Percentiles rank a stretch among this genome's conserved stretches.
Evolutionary conservation across 2,329 filamentous ascomycete genomes (phyloP).

Genomic region (Arthrobotrys sinensis): DNA sequence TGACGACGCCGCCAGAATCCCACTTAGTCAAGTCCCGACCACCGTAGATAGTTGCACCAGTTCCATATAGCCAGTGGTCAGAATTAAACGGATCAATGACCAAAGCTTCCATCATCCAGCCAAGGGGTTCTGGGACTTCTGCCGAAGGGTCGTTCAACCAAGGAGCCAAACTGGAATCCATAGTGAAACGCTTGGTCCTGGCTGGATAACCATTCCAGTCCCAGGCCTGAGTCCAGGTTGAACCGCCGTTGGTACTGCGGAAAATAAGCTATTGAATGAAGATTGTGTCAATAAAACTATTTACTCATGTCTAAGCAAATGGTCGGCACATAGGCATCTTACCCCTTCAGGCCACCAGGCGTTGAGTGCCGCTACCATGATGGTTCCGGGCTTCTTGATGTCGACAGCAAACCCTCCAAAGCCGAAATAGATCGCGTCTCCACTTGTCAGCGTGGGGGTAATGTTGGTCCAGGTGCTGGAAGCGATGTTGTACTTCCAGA

Average conservation of each 20-base stretch:
- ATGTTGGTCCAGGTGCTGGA: conserved; percentile 73
- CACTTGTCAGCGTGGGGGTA: conserved; percentile 68
- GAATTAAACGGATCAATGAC: conserved; percentile 75
- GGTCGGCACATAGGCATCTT: conserved; percentile 64
- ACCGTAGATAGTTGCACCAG: conserved; percentile 72
- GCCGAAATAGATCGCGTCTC: conserved; percentile 69
- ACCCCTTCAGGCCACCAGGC: conserved; percentile 75
- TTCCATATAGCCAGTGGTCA: conserved; percentile 75
- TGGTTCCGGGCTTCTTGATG: conserved; percentile 72
- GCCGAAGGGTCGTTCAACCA: conserved; percentile 71
- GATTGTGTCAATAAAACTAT: not conserved
- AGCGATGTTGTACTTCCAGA: conserved; percentile 73
- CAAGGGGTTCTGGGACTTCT: conserved; percentile 69
- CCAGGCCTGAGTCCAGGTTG: conserved; percentile 73
- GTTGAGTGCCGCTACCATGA: conserved; percentile 74
- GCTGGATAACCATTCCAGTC: conserved; percentile 70
- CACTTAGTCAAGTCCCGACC: conserved; percentile 73
- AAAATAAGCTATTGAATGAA: conserved; percentile 48
- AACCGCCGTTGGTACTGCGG: conserved; percentile 70
- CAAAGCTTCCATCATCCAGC: conserved; percentile 76
- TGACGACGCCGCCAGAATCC: conserved; percentile 71
- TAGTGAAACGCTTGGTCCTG: conserved; percentile 70
- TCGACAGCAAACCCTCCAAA: conserved; percentile 74
- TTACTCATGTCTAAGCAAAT: not conserved
- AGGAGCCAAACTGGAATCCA: conserved; percentile 71